phyloP scores from a whole-genome alignment of 495 filamentous ascomycete genomes.

The Penicillium riverlandense region DNA sequence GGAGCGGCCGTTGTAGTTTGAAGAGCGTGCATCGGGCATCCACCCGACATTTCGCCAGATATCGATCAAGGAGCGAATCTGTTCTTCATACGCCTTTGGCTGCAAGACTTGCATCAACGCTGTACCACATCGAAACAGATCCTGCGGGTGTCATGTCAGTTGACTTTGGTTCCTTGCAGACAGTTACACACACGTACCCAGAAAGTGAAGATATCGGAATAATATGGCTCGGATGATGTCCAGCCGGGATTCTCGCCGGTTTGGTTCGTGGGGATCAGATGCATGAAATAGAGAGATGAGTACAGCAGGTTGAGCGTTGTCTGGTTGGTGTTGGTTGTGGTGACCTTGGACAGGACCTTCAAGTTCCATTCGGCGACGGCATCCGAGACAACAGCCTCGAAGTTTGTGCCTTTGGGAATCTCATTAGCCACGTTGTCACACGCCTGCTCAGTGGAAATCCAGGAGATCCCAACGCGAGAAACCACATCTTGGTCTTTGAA shows the following conservation, averaged over 20 bases:
- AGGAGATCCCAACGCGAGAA: constrained; percentile 65
- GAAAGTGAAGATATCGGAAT: constrained; percentile 39
- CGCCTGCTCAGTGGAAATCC: constrained; percentile 57
- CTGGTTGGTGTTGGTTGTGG: constrained; percentile 46
- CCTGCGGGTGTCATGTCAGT: constrained; percentile 22
- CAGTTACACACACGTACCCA: constrained; percentile 35
- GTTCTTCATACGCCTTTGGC: constrained; percentile 55
- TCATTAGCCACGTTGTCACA: constrained; percentile 52
- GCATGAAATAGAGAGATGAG: constrained; percentile 61
- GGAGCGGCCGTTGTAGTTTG: constrained; percentile 62
- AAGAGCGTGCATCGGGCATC: constrained; percentile 57
- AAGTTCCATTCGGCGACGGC: constrained; percentile 51
- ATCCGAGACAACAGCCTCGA: constrained; percentile 40
- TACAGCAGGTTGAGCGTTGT: constrained; percentile 56
- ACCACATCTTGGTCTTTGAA: constrained; percentile 34
- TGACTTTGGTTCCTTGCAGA: background rate
- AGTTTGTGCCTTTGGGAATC: constrained; percentile 43
- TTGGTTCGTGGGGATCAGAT: constrained; percentile 61
- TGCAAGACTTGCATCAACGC: constrained; percentile 60
- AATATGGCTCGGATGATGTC: constrained; percentile 57
- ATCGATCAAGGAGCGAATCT: constrained; percentile 63
- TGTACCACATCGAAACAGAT: constrained; percentile 57
- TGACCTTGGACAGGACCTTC: constrained; percentile 56
- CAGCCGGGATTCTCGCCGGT: constrained; percentile 67
- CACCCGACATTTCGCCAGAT: constrained; percentile 63